phyloP scores from a whole-genome alignment of 805 yeast genomes.

The Gaillardinia entomophila region DNA sequence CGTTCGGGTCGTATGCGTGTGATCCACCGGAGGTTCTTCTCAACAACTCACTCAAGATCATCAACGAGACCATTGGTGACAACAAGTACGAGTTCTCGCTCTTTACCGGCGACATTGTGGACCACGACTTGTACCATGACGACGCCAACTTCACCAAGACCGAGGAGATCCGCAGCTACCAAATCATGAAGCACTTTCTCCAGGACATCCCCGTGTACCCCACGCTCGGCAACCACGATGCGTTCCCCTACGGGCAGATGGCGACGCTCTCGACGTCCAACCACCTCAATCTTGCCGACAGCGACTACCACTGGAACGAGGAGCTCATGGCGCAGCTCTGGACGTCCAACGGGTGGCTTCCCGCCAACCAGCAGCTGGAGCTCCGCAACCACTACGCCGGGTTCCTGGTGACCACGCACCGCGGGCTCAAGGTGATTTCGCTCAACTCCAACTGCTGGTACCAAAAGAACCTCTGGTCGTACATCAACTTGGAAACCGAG shows the following conservation, averaged over 20 bases:
- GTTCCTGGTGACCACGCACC: conserved; percentile 47
- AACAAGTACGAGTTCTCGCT: conserved; percentile 52
- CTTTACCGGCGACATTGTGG: conserved; percentile 72
- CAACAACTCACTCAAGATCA: conserved; percentile 49
- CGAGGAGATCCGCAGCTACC: conserved; percentile 67
- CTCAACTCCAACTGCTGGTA: conserved; percentile 67
- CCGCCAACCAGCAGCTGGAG: conserved; percentile 14
- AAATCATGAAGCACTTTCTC: conserved; percentile 48
- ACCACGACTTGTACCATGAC: conserved; percentile 52
- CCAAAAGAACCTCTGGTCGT: conserved; percentile 47
- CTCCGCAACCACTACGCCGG: conserved; percentile 53
- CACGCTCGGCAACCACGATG: conserved; percentile 67
- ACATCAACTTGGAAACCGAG: conserved; percentile 47
- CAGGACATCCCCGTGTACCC: conserved; percentile 53
- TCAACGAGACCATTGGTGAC: conserved; percentile 25
- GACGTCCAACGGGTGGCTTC: conserved; percentile 34
- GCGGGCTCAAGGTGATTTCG: conserved; percentile 56
- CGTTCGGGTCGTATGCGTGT: conserved; percentile 58
- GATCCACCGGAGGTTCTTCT: conserved; percentile 61
- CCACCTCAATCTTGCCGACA: conserved; percentile 9
- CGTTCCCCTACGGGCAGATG: conserved; percentile 66
- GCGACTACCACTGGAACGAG: conserved; percentile 32
- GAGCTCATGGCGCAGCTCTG: conserved; percentile 32
- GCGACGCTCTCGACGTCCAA: conserved; percentile 28
- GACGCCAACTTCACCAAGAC: conserved; percentile 60